Percentiles rank a stretch among this genome's conserved stretches.
Conservation (phyloP, 2,329 filamentous ascomycete genomes). For the Trichophyton schoenleinii region DNA sequence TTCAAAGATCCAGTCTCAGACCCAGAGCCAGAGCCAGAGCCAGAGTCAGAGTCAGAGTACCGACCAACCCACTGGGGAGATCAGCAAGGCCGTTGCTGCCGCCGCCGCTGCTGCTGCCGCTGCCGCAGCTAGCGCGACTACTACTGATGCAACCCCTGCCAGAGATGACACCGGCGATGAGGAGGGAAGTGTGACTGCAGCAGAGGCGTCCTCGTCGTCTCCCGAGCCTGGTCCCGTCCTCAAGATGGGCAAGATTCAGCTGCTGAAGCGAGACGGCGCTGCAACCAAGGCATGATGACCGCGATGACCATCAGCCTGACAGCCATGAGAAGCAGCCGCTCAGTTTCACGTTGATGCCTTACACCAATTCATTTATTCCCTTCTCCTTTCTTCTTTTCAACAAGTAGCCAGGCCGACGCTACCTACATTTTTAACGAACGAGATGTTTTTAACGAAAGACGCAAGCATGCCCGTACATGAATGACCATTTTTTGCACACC, state of each 20-base stretch:
- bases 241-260: conserved; percentile 34
- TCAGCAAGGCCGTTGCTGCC: conserved; percentile 9
- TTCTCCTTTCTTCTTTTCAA: background rate
- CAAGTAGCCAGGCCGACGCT: background rate
- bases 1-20: conserved; percentile 4
- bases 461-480: background rate
- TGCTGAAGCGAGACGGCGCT: conserved; percentile 34
- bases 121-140: conserved; percentile 3
- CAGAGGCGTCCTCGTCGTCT: conserved; percentile 11
- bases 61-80: conserved; percentile 1
- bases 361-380: no score
- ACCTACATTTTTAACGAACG: background rate
- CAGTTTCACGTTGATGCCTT: no score
- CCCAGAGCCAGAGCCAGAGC: no score
- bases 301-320: no score
- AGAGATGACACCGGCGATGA: conserved; percentile 6
- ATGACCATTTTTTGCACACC: no score
- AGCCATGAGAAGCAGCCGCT: no score
- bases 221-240: conserved; percentile 20
- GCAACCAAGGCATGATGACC: background rate
- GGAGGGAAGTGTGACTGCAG: conserved; percentile 16
- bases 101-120: conserved; percentile 17
- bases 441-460: background rate
- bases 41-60: conserved; percentile 13
- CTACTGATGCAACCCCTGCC: background rate